Percentiles rank a stretch among this genome's conserved stretches.
phyloP scores from a whole-genome alignment of 768 basidiomycete genomes.

The Cantharellus anzutake region DNA sequence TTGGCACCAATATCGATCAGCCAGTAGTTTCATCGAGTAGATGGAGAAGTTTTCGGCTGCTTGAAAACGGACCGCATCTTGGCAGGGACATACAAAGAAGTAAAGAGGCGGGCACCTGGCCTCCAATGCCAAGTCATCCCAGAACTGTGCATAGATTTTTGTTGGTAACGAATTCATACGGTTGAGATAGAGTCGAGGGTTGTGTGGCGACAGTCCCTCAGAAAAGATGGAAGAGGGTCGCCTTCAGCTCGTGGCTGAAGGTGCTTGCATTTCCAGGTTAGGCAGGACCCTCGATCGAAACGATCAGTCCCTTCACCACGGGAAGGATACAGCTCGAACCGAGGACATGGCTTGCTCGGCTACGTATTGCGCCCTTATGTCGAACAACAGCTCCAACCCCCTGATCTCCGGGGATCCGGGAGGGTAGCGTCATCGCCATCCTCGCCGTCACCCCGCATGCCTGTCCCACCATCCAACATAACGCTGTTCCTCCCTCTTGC shows the following conservation, averaged over 20 bases:
- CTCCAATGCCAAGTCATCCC: too few relatives aligned
- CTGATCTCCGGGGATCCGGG: neutral
- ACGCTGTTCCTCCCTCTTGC: conserved; percentile 70
- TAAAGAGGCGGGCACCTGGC: too few relatives aligned
- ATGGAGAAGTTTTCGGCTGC: too few relatives aligned
- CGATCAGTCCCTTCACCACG: too few relatives aligned
- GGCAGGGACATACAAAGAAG: too few relatives aligned
- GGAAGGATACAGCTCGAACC: neutral
- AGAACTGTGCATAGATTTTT: too few relatives aligned
- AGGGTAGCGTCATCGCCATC: neutral
- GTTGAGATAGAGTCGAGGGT: neutral
- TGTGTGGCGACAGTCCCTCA: neutral
- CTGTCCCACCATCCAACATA: conserved; percentile 23
- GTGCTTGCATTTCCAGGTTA: neutral
- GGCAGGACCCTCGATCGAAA: too few relatives aligned
- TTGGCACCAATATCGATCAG: too few relatives aligned
- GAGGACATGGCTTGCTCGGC: neutral
- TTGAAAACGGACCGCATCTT: too few relatives aligned
- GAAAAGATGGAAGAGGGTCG: neutral
- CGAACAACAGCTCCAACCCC: neutral
- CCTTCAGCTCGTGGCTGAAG: neutral
- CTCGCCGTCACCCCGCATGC: neutral
- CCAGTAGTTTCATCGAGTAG: too few relatives aligned
- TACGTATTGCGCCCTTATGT: neutral
- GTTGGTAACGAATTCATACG: too few relatives aligned